Base-by-base conservation (phyloP, 1,284 basidiomycete genomes). In the Pisolithus thermaeus region DNA sequence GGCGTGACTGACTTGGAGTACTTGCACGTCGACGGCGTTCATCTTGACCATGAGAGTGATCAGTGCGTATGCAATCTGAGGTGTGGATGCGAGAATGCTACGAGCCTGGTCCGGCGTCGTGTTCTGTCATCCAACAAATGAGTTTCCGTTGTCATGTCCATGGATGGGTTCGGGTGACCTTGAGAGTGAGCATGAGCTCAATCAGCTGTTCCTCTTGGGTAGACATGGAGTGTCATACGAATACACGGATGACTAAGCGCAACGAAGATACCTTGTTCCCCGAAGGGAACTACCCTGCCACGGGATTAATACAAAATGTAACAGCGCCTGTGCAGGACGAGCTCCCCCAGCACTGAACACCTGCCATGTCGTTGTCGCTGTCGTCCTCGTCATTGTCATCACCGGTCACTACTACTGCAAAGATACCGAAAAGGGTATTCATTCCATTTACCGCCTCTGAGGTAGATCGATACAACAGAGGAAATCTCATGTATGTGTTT, bases 1-100 rank as follows among this genome's bases (percentile, higher is more conserved):
- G 41, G 39, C 30, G 18, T 9, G 23, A 46, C 68, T 27, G 57
- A 87, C 87, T 71, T 87, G 83, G 52, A 88, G 78, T 7, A 86
- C 83, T 41, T 87, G 83, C 49, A 84, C 72, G 52, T 87, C 81
- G 37, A 90, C 75, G 0, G 84, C 83, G 52, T 83, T 81, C 69
- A 90, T 79, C 53, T 79, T 80, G 16, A 86, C 83, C 84, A 90
- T 87, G 38, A 88, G 77, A 1, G 77, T 75, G 53, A 89, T 83
- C 1, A 90, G 70, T 1, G 84, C 84, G 64, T 87, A 88, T 0
- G 86, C 81, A 52, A 90, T 87, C 51, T 80, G 79, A 0, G 87
- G 87, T 56, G 87, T 84, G 11, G 74, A 73, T 57, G 84, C 84
- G 40, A 90, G 72, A 56, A 90, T 84, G 27, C 74, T 71, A 30